These are phyloP conservation scores for Geranium brycei DNA, from an alignment of 345 rosid genomes.

Conservation along the genomic window DNA sequence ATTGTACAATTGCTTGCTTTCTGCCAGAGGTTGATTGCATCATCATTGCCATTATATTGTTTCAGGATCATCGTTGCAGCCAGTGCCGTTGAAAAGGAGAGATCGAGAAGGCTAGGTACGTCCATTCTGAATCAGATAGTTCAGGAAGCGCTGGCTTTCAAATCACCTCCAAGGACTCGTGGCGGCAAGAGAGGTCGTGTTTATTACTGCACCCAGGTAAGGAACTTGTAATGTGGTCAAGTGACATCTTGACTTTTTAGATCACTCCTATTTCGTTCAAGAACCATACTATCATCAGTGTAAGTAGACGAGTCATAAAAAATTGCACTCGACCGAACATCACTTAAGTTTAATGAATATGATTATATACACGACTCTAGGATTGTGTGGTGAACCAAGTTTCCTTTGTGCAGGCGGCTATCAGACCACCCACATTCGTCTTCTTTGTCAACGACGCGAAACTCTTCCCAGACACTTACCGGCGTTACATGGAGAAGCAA, in stretches of 20 bases:
- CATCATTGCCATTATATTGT: neutral
- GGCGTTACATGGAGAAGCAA: conserved; percentile 91
- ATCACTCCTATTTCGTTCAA: too few species aligned
- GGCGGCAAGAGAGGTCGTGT: conserved; percentile 87
- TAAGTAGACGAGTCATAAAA: too few species aligned
- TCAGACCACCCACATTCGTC: conserved; percentile 93
- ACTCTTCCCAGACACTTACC: conserved; percentile 79
- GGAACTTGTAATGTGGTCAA: conserved; percentile 1
- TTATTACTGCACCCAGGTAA: conserved; percentile 88
- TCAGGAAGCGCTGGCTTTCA: conserved; percentile 76
- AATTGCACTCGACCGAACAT: too few species aligned
- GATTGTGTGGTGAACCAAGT: too few species aligned
- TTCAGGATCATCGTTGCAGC: conserved; percentile 78
- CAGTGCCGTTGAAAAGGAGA: conserved; percentile 66
- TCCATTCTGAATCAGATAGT: conserved; percentile 76
- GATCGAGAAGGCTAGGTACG: conserved; percentile 79
- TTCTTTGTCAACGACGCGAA: conserved; percentile 87
- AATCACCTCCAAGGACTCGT: conserved; percentile 83
- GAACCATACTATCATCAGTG: too few species aligned
- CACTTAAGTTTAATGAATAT: too few species aligned
- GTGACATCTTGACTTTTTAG: too few species aligned
- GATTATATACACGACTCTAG: too few species aligned
- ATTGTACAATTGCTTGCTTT: too few species aligned
- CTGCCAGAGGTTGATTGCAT: too few species aligned
- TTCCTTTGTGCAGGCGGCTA: conserved; percentile 61